Percentiles rank a stretch among this genome's conserved stretches.
Conservation (phyloP, 495 filamentous ascomycete genomes). For the Pseudomonodictys pantanalensis region DNA sequence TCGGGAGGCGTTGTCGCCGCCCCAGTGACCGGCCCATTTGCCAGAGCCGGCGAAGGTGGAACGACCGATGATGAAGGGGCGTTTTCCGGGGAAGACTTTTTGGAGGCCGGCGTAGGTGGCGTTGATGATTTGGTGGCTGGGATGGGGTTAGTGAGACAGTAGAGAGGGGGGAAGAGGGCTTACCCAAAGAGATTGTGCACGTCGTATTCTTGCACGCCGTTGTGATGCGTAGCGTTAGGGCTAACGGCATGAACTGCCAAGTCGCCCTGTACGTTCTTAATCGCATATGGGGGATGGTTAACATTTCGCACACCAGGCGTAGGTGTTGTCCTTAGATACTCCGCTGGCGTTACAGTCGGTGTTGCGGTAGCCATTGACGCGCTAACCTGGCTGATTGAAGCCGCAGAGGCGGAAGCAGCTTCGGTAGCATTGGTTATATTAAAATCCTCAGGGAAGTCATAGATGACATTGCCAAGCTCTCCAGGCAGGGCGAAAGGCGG, state of each 20-base stretch:
- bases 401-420: conserved; percentile 57
- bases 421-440: conserved; percentile 67
- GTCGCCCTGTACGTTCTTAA: conserved; percentile 76
- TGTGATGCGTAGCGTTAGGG: conserved; percentile 74
- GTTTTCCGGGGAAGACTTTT: conserved; percentile 58
- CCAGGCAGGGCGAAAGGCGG: conserved; percentile 66
- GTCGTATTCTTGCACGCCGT: conserved; percentile 74
- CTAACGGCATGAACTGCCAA: conserved; percentile 70
- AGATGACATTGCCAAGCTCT: conserved; percentile 55
- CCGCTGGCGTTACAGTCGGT: conserved; percentile 42
- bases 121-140: conserved; percentile 70
- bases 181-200: conserved; percentile 65
- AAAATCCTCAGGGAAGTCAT: conserved; percentile 70
- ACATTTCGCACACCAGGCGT: conserved; percentile 71
- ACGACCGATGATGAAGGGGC: conserved; percentile 83
- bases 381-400: conserved; percentile 52
- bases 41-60: conserved; percentile 79
- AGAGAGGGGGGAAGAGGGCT: not conserved
- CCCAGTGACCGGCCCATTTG: conserved; percentile 85
- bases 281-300: conserved; percentile 75
- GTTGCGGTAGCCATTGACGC: conserved; percentile 44
- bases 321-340: conserved; percentile 61
- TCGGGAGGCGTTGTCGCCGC: conserved; percentile 66
- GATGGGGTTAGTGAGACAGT: conserved; percentile 12
- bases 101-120: conserved; percentile 76